Evolutionary conservation across 768 basidiomycete genomes (phyloP), one percentile per base, ranked within the genome.

Genomic region (Bullera alba): DNA sequence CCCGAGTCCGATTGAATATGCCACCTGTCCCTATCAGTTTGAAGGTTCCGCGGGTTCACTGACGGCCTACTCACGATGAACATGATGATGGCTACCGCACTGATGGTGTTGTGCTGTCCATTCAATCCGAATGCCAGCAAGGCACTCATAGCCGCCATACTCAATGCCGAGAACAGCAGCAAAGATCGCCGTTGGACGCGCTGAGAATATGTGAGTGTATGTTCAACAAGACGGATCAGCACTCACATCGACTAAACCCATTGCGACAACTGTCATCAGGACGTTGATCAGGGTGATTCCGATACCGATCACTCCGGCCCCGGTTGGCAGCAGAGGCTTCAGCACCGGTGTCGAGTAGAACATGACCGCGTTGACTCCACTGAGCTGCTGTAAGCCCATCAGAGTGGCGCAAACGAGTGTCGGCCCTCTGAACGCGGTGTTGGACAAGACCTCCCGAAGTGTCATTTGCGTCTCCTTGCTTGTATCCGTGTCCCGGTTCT

Each of bases 1-100:
- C 0, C 93, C 93, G 16, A 96, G 77, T 2, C 92, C 93, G 28
- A 85, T 73, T 1, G 91, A 87, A 71, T 92, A 96, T 0, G 87
- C 85, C 73, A 86, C 89, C 50, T 61, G 45, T 39, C n/a, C n/a
- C 14, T 38, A 16, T 12, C 37, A 2, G 10, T 26, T 2, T 7
- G 19, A 2, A 7, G 5, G n/a, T 21, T 41, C 32, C 46, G 10
- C 52, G 42, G 22, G 28, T n/a, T n/a, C n/a, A n/a, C n/a, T n/a
- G n/a, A n/a, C 58, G 48, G 26, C 25, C 10, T 37, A 76, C 81
- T 43, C 64, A 86, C 87, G 30, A 92, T 82, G 67, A 93, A 92
- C 2, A 80, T 35, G 37, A 86, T 69, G 48, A 91, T 86, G 2
- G 84, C 80, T 25, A 86, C 64, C 53, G 86, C 88, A 12, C 86